Conservation (phyloP, 345 rosid genomes). For the Citrus glauca region DNA sequence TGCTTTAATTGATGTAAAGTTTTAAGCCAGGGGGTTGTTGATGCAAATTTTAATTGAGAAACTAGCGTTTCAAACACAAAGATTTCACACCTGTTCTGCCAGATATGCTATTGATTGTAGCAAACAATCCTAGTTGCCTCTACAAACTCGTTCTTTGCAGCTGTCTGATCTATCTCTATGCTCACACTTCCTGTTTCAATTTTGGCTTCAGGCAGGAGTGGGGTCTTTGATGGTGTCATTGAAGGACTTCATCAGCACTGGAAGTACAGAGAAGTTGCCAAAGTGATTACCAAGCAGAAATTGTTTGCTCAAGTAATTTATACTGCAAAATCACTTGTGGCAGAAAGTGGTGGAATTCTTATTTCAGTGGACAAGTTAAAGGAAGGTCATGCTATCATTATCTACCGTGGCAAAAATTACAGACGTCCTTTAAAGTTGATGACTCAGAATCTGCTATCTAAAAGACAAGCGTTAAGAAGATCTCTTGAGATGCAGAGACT, state of each 20-base stretch:
- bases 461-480: constrained; percentile 61
- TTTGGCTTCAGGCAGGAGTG: constrained; percentile 66
- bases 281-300: constrained; percentile 79
- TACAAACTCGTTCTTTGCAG: background rate
- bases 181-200: constrained; percentile 4
- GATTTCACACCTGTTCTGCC: background rate
- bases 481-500: constrained; percentile 74
- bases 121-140: background rate
- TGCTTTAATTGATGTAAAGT: background rate
- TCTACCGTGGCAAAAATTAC: constrained; percentile 87
- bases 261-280: constrained; percentile 83
- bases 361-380: constrained; percentile 68
- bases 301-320: constrained; percentile 42
- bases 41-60: background rate
- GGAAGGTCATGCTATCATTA: constrained; percentile 69
- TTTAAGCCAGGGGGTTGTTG: background rate
- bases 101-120: background rate
- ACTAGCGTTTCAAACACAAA: background rate
- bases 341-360: constrained; percentile 73
- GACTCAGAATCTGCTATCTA: constrained; percentile 58
- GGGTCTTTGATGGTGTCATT: constrained; percentile 76
- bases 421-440: constrained; percentile 51
- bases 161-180: background rate
- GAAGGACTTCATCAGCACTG: constrained; percentile 92
- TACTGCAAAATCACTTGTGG: constrained; percentile 67